Evolutionary conservation across 176 grass and related monocot species (phyloP), one percentile per base, ranked within the genome.

Genomic region (Avena eriantha): DNA sequence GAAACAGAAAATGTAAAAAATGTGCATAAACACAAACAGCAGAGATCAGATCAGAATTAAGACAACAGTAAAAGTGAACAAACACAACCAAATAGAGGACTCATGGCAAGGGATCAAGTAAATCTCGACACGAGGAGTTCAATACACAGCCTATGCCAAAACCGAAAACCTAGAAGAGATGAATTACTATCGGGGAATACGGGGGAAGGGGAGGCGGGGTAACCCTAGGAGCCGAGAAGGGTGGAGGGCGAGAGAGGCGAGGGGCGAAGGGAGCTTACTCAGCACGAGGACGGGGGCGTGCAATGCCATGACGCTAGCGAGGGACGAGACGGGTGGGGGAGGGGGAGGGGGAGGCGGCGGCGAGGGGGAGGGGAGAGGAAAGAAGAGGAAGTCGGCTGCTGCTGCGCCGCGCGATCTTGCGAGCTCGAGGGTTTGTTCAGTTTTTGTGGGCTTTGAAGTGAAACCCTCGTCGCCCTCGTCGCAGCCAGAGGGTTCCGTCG

Each of bases 281-380:
- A 99, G 77, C 22, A 99, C 97, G 77, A 96, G 93, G 63, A 99
- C 92, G 8, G 97, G 94, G 65, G 97, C 78, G 87, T 91, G 78
- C 82, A 98, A 85, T 47, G 93, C 89, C 90, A 93, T 93, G 76
- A 72, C 79, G 67, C 17, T 21, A 4, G 3, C 60, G 71, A 16
- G 49, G 12, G 73, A 19, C n/a, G 55, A 26, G 57, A 56, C 17
- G 11, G 29, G 39, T 41, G 68, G 0, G 47, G 71, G 60, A 41
- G 39, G 0, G 47, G 71, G 60, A 41, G 39, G 34, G 14, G 76
- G 47, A 12, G 46, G 54, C 4, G 46, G 54, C 4, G 13, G 12
- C 3, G 41, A 57, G 41, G 50, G 23, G 39, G 15, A 5, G 57
- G n/a, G 26, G 34, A 21, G 23, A 45, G 39, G 69, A 12, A 18